These are phyloP conservation scores for Ophiobolus disseminans DNA, from an alignment of 2,329 filamentous ascomycete genomes.

Conservation along the genomic window DNA sequence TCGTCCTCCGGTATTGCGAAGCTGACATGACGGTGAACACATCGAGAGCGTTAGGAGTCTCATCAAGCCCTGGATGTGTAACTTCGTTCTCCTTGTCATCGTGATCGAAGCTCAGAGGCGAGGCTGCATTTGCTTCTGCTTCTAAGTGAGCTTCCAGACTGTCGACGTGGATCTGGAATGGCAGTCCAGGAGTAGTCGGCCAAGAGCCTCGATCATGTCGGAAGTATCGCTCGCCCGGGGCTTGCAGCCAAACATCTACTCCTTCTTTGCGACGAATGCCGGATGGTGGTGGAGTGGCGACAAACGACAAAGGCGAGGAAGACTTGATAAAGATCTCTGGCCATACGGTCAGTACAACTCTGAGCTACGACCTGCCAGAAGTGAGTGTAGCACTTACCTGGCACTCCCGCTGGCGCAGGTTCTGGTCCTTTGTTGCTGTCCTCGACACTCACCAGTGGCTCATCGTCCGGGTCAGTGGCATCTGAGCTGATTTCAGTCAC, in stretches of 20 bases:
- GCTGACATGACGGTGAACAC: slow-evolving; percentile 22
- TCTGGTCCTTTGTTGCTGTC: not conserved
- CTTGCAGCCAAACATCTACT: slow-evolving; percentile 8
- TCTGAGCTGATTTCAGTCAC: no score
- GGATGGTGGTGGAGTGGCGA: not conserved
- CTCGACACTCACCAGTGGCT: no score
- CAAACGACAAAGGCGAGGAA: not conserved
- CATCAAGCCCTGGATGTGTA: slow-evolving; percentile 7
- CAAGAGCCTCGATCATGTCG: slow-evolving; percentile 12
- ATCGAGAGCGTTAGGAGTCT: slow-evolving; percentile 2
- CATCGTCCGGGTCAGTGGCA: no score
- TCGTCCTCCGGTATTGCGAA: slow-evolving; percentile 15
- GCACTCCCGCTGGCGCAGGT: not conserved
- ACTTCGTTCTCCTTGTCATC: slow-evolving; percentile 32
- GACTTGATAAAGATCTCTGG: not conserved
- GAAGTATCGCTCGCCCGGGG: slow-evolving; percentile 9
- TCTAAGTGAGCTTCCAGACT: slow-evolving; percentile 26
- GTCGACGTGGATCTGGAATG: slow-evolving; percentile 26
- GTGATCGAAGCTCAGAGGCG: slow-evolving; percentile 25
- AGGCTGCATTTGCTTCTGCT: slow-evolving; percentile 21
- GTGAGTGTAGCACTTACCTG: not conserved
- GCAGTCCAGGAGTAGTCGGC: slow-evolving; percentile 11
- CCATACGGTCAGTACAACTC: not conserved
- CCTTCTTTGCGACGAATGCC: slow-evolving; percentile 3
- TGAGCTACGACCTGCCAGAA: no score